phyloP scores from a whole-genome alignment of 768 basidiomycete species.

The Rhizopogon salebrosus region DNA sequence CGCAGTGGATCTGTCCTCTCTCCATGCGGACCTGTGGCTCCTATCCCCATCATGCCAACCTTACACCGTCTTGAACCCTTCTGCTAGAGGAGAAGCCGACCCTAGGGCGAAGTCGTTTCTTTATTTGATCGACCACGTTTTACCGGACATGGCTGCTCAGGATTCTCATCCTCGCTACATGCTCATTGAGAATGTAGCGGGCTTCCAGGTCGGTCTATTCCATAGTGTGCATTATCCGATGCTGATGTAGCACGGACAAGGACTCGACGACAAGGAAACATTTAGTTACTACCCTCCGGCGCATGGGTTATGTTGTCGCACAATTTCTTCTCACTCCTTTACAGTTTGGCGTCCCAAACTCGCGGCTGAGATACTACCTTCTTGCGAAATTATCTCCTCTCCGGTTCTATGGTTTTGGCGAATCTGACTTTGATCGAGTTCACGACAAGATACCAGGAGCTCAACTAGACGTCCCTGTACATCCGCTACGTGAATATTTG shows the following conservation, averaged over 20 bases:
- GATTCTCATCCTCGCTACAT: slow-evolving; percentile 51
- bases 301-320: slow-evolving; percentile 48
- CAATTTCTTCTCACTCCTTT: slow-evolving; percentile 72
- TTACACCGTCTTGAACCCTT: slow-evolving; percentile 73
- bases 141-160: slow-evolving; percentile 49
- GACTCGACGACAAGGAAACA: slow-evolving; percentile 56
- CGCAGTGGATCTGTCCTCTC: slow-evolving; percentile 37
- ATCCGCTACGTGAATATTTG: slow-evolving; percentile 10
- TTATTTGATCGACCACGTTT: slow-evolving; percentile 56
- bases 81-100: slow-evolving; percentile 64
- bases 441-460: slow-evolving; percentile 50
- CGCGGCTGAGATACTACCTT: slow-evolving; percentile 74
- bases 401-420: slow-evolving; percentile 26
- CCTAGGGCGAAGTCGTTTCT: slow-evolving; percentile 75
- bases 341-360: slow-evolving; percentile 80
- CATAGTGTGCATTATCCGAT: background rate
- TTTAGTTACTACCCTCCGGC: slow-evolving; percentile 46
- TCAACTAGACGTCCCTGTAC: background rate
- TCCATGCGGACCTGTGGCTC: slow-evolving; percentile 65
- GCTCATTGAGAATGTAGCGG: slow-evolving; percentile 78
- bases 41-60: slow-evolving; percentile 83
- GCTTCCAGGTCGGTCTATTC: slow-evolving; percentile 60
- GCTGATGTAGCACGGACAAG: slow-evolving; percentile 31
- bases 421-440: slow-evolving; percentile 19
- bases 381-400: slow-evolving; percentile 53